Percentiles rank a stretch among this genome's conserved stretches.
These are phyloP conservation scores for Kwoniella pini DNA, from an alignment of 768 basidiomycete genomes.

Conservation along the genomic window DNA sequence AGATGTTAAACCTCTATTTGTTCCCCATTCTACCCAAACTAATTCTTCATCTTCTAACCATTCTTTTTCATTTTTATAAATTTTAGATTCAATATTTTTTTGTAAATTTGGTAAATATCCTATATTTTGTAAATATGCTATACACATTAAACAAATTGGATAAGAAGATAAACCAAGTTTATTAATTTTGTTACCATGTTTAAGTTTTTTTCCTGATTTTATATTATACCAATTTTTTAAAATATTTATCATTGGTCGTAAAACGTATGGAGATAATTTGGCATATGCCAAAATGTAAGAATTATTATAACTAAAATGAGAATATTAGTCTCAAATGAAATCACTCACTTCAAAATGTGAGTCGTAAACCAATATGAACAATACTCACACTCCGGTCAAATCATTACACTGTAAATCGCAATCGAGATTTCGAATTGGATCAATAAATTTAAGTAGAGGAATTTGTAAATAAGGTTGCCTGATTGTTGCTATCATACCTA, in stretches of 20 bases:
- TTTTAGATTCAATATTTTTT: background rate
- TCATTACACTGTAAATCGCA: slow-evolving; percentile 8
- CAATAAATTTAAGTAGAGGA: background rate
- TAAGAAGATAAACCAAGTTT: background rate
- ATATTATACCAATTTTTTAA: background rate
- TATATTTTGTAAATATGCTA: slow-evolving; percentile 1
- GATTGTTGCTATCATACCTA: slow-evolving; percentile 1
- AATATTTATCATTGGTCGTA: background rate
- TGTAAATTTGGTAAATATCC: slow-evolving; percentile 1
- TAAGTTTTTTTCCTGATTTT: background rate
- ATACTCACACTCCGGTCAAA: slow-evolving; percentile 3
- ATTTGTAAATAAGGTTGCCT: background rate
- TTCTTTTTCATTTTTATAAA: background rate
- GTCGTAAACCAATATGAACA: no score
- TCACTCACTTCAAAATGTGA: no score
- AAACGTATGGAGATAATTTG: background rate
- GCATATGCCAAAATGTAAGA: background rate
- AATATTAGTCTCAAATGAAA: no score
- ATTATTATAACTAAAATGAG: background rate
- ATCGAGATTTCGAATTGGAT: background rate
- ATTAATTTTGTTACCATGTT: background rate
- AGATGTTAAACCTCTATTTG: background rate
- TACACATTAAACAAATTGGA: background rate
- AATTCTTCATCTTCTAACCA: background rate
- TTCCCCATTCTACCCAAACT: slow-evolving; percentile 1